A percentile compares a stretch with the other conserved stretches of the same genome.
Evolutionary conservation across 2,329 filamentous ascomycete species (phyloP).

Genomic region (Calycina herbarum): DNA sequence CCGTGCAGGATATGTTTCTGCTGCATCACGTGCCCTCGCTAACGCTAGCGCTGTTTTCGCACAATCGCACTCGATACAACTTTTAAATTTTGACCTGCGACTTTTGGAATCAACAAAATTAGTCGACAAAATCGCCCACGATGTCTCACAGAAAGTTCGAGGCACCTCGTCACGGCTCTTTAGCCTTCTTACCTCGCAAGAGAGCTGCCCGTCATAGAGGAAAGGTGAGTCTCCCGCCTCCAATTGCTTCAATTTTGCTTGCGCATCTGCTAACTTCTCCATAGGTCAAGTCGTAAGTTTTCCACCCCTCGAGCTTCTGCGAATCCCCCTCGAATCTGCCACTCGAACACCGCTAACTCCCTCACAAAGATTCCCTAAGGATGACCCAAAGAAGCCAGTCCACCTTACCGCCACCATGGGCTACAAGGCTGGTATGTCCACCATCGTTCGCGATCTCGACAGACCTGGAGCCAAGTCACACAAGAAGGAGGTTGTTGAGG

Average conservation of each 20-base stretch:
- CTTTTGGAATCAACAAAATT: not conserved
- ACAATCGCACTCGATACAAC: slow-evolving; percentile 6
- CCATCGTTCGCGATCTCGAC: slow-evolving; percentile 94
- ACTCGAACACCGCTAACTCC: slow-evolving; percentile 22
- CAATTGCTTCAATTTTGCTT: not conserved
- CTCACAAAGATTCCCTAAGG: slow-evolving; percentile 82
- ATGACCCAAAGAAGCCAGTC: slow-evolving; percentile 99
- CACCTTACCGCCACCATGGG: slow-evolving; percentile 98
- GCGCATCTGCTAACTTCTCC: slow-evolving; percentile 11
- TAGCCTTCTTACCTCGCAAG: slow-evolving; percentile 88
- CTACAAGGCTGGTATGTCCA: slow-evolving; percentile 99
- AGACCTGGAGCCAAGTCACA: slow-evolving; percentile 98
- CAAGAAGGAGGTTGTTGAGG: slow-evolving; percentile 97
- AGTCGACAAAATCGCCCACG: slow-evolving; percentile 11
- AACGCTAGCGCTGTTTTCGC: not conserved
- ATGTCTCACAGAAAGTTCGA: slow-evolving; percentile 39
- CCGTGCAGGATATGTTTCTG: not conserved
- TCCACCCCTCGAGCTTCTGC: not conserved
- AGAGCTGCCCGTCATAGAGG: slow-evolving; percentile 90
- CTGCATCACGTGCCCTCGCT: not conserved
- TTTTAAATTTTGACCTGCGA: not conserved
- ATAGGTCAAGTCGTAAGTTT: slow-evolving; percentile 20
- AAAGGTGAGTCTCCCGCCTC: slow-evolving; percentile 75
- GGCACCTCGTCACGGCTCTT: slow-evolving; percentile 91
- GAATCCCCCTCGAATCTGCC: not conserved